These are phyloP conservation scores for Chaetomium sp. DNA, from an alignment of 2,329 filamentous ascomycete genomes.

Conservation along the genomic window DNA sequence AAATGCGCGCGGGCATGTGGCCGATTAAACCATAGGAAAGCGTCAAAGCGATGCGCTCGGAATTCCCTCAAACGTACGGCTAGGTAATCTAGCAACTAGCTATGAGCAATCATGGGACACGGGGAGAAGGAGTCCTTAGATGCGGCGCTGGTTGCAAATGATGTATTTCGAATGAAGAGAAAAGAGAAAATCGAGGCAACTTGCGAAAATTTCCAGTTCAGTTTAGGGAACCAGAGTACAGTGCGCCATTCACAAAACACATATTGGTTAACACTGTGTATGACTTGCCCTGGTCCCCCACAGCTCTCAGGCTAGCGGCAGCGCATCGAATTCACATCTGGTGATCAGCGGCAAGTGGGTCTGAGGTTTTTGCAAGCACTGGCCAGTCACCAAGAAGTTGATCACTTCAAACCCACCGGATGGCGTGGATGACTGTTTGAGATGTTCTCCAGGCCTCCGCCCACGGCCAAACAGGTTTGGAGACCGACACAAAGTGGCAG, in stretches of 20 bases:
- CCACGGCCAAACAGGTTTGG: not conserved
- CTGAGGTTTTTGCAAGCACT: not conserved
- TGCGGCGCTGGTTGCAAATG: slow-evolving; percentile 34
- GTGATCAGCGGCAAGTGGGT: not conserved
- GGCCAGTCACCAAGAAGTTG: no score
- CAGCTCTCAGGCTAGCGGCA: not conserved
- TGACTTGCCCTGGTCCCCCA: not conserved
- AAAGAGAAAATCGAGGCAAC: not conserved
- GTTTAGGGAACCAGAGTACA: slow-evolving; percentile 5
- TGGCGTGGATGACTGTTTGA: no score
- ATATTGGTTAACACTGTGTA: not conserved
- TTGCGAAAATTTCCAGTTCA: slow-evolving; percentile 19
- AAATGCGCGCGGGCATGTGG: slow-evolving; percentile 27
- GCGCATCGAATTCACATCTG: not conserved
- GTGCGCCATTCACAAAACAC: slow-evolving; percentile 2
- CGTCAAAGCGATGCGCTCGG: slow-evolving; percentile 35
- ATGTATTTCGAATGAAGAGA: slow-evolving; percentile 31
- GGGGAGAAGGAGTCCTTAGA: slow-evolving; percentile 34
- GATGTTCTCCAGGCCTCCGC: not conserved
- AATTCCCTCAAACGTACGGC: slow-evolving; percentile 37
- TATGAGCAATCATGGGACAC: slow-evolving; percentile 34
- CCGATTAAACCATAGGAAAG: slow-evolving; percentile 38
- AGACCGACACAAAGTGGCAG: not conserved
- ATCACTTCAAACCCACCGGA: no score
- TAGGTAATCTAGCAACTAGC: slow-evolving; percentile 35